These are phyloP conservation scores for Lasiosphaeris hirsuta DNA, from an alignment of 495 filamentous ascomycete genomes.

Conservation along the genomic window DNA sequence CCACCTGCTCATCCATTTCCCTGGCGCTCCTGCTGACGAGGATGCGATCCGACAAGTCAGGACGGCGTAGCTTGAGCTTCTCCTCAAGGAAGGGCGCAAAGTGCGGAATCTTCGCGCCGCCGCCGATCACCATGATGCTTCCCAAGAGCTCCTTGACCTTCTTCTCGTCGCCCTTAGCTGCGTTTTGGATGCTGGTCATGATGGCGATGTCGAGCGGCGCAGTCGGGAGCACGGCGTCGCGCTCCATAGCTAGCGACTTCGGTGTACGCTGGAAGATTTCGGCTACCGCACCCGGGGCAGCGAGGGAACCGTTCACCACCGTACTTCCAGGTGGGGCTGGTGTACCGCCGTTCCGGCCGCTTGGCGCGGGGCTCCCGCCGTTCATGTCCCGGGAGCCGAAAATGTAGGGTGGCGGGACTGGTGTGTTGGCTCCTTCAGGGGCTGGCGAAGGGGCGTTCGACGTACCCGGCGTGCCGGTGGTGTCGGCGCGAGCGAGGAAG, in stretches of 20 bases:
- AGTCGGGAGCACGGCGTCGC: slow-evolving; percentile 77
- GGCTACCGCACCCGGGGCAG: slow-evolving; percentile 23
- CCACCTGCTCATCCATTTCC: slow-evolving; percentile 91
- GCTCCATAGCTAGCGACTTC: slow-evolving; percentile 57
- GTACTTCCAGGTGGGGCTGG: slow-evolving; percentile 37
- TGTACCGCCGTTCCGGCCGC: slow-evolving; percentile 46
- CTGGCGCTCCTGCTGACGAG: slow-evolving; percentile 83
- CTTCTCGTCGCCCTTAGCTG: slow-evolving; percentile 82
- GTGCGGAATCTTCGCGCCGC: slow-evolving; percentile 74
- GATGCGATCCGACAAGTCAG: slow-evolving; percentile 74
- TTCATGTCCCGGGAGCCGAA: slow-evolving; percentile 44
- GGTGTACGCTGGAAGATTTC: slow-evolving; percentile 43
- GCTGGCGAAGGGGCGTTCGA: slow-evolving; percentile 84
- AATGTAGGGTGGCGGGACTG: slow-evolving; percentile 56
- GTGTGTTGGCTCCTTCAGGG: slow-evolving; percentile 70
- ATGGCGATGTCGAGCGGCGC: slow-evolving; percentile 87
- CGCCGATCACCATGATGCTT: slow-evolving; percentile 93
- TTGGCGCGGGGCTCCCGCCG: slow-evolving; percentile 44
- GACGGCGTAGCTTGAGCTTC: slow-evolving; percentile 63
- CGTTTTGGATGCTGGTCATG: slow-evolving; percentile 80
- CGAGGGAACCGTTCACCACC: slow-evolving; percentile 10
- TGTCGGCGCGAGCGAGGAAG: slow-evolving; percentile 52
- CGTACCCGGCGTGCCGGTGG: slow-evolving; percentile 70
- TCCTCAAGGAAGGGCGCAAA: slow-evolving; percentile 80
- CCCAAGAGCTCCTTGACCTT: slow-evolving; percentile 88